Base-by-base conservation (phyloP, 352 stramenopile species). In the Halophytophthora batemanensis region DNA sequence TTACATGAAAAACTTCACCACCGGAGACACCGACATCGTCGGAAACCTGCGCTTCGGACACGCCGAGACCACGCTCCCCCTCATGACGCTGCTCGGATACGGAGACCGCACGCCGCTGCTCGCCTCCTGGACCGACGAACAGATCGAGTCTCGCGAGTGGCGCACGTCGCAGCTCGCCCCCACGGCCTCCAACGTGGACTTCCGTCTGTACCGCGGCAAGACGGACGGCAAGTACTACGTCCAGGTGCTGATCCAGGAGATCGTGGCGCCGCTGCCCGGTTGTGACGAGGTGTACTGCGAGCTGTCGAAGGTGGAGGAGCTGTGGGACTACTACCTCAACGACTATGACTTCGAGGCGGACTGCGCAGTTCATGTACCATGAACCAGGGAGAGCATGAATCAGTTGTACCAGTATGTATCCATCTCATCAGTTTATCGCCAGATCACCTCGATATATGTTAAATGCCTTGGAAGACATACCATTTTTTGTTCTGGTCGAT, bases 41-140 rank as follows among this genome's bases (percentile, higher is more conserved):
- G 74, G 71, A 1, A 68, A 64, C 29, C 81, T 86, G 39, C 68
- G 61, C 46, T 82, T 86, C 28, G 71, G 71, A 0, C 74, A 85
- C 48, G 74, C 74, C 13, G 74, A 85, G 51, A 85, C 74, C 6
- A 71, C 69, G 13, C 56, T 85, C 5, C 74, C 74, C 1, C 52
- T 86, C 29, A 61, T 80, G 60, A 81, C 69, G 13, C 49, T 85
- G 21, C 45, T 85, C 34, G 74, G 74, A 2, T 65, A 77, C 6
- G 62, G 66, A 13, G 53, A 70, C 41, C 63, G 56, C 5, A 54
- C 63, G 3, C 45, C 45, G 33, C 50, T 82, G 5, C 13, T 62
- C 12, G 67, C 69, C 12, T 62, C 63, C 19, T 66, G 61, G 29
- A 64, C 63, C 0, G n/a, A 50, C 1, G 34, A 45, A 11, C 55